These are phyloP conservation scores for Sisymbrium altissimum DNA, from an alignment of 345 rosid genomes.

Conservation along the genomic window DNA sequence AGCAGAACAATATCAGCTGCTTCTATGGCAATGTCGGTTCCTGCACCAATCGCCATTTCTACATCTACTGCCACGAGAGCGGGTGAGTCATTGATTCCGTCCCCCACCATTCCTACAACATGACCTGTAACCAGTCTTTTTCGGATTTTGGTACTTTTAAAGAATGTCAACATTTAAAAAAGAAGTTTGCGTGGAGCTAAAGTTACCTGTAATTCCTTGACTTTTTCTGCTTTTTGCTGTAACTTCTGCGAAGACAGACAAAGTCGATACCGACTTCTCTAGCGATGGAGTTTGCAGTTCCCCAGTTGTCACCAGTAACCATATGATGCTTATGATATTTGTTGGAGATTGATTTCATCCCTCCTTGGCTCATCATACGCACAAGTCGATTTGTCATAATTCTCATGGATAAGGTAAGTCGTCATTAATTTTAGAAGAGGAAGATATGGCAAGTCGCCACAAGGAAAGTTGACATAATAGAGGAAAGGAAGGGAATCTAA, in stretches of 20 bases:
- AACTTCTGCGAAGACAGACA: conserved; percentile 80
- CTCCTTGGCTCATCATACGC: too few relatives aligned
- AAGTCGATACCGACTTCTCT: conserved; percentile 74
- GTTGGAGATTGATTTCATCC: too few relatives aligned
- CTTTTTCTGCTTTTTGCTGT: conserved; percentile 80
- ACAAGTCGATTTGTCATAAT: too few relatives aligned
- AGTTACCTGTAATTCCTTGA: conserved; percentile 76
- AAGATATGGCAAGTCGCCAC: too few relatives aligned
- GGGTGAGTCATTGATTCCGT: conserved; percentile 90
- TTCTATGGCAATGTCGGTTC: conserved; percentile 93
- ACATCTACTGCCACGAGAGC: conserved; percentile 92
- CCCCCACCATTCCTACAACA: conserved; percentile 93
- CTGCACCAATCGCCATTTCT: conserved; percentile 98
- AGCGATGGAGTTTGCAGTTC: conserved; percentile 86
- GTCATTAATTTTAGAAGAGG: too few relatives aligned
- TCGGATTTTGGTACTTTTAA: not conserved
- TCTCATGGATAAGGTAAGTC: too few relatives aligned
- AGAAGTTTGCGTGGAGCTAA: not conserved
- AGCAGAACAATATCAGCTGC: conserved; percentile 94
- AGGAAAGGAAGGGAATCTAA: too few relatives aligned
- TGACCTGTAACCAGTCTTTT: conserved; percentile 53
- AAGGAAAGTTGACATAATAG: too few relatives aligned
- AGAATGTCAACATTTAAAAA: not conserved
- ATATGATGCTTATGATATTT: conserved; percentile 68
- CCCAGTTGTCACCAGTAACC: conserved; percentile 98